Evolutionary conservation across 2,329 filamentous ascomycete species (phyloP).

Genomic region (Herpotrichia juniperi): DNA sequence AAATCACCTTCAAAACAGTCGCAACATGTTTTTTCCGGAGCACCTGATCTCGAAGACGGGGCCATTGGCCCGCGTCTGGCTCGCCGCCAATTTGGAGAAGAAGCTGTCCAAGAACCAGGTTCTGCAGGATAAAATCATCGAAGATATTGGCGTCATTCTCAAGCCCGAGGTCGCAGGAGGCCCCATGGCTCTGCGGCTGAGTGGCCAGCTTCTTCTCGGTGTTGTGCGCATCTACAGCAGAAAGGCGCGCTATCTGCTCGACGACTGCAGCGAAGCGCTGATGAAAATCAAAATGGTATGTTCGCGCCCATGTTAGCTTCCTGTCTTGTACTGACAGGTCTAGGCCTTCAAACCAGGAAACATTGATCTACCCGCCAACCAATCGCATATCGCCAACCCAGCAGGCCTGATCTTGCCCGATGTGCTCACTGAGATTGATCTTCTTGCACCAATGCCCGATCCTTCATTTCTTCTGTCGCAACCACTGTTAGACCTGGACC

Average conservation of each 20-base stretch:
- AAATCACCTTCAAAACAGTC: slow-evolving; percentile 4
- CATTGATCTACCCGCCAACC: slow-evolving; percentile 87
- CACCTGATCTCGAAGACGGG: slow-evolving; percentile 95
- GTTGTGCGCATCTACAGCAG: slow-evolving; percentile 97
- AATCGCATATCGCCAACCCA: slow-evolving; percentile 77
- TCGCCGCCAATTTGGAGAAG: slow-evolving; percentile 96
- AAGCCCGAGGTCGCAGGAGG: slow-evolving; percentile 73
- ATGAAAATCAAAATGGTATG: slow-evolving; percentile 98
- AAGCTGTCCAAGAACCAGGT: slow-evolving; percentile 98
- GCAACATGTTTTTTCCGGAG: slow-evolving; percentile 93
- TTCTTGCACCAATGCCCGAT: slow-evolving; percentile 79
- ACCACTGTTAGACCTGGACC: slow-evolving; percentile 61
- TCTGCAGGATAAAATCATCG: slow-evolving; percentile 89
- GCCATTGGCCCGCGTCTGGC: slow-evolving; percentile 95
- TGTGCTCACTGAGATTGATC: slow-evolving; percentile 88
- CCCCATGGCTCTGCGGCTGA: slow-evolving; percentile 91
- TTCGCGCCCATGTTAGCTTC: slow-evolving; percentile 21
- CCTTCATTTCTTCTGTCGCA: slow-evolving; percentile 81
- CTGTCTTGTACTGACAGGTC: slow-evolving; percentile 22
- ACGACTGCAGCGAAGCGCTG: slow-evolving; percentile 96
- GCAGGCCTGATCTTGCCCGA: slow-evolving; percentile 90
- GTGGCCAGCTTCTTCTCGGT: slow-evolving; percentile 90
- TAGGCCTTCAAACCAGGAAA: slow-evolving; percentile 96
- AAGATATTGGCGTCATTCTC: slow-evolving; percentile 94
- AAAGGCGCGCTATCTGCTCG: slow-evolving; percentile 93